Conservation (phyloP, 257 asterid species). For the Cinchona pubescens region DNA sequence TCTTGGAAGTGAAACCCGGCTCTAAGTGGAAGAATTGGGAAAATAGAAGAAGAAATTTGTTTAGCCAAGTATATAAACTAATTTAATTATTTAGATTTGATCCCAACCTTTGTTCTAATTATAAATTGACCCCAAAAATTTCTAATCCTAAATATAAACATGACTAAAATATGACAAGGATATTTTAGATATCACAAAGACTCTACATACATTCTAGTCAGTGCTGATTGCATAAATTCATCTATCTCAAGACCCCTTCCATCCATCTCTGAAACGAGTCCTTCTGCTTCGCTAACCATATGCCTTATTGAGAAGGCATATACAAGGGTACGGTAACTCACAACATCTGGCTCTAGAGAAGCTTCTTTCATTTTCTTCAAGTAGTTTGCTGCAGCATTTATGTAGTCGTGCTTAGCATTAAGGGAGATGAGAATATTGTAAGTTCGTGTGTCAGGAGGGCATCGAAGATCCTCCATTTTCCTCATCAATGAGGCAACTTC, state of each 20-base stretch:
- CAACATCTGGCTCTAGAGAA: conserved; percentile 75
- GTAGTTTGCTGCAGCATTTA: conserved; percentile 58
- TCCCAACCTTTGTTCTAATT: no score
- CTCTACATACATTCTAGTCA: conserved; percentile 89
- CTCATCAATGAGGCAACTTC: conserved; percentile 57
- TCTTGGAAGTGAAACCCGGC: no score
- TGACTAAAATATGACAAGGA: conserved; percentile 76
- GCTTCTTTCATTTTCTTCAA: conserved; percentile 70
- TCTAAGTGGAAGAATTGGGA: no score
- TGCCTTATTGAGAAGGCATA: conserved; percentile 80
- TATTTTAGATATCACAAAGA: conserved; percentile 57
- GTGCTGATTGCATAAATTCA: conserved; percentile 80
- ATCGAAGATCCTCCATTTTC: conserved; percentile 64
- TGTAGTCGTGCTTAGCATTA: conserved; percentile 70
- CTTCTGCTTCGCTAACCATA: conserved; percentile 79
- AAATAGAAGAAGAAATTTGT: no score
- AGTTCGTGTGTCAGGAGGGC: conserved; percentile 78
- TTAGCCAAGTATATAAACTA: no score
- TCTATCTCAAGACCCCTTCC: conserved; percentile 64
- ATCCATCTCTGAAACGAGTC: conserved; percentile 72
- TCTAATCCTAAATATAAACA: conserved; percentile 71
- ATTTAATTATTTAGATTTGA: no score
- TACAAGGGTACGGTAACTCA: conserved; percentile 81
- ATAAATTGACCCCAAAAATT: conserved; percentile 79
- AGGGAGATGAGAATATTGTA: conserved; percentile 80